phyloP scores from a whole-genome alignment of 495 filamentous ascomycete species.

The Darksidea phi region DNA sequence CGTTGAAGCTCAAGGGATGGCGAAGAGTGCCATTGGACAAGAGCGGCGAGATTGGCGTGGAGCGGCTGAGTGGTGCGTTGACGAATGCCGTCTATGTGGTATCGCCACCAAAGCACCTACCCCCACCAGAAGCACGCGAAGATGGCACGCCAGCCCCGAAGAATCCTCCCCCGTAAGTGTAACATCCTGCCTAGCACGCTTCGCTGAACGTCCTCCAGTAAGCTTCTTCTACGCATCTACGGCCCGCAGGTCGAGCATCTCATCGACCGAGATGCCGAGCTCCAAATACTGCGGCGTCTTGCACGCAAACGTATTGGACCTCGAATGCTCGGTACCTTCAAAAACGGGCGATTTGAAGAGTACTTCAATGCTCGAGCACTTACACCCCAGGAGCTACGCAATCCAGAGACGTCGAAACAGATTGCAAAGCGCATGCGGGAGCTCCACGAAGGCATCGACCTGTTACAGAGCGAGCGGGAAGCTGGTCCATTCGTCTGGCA shows the following conservation, averaged over 20 bases:
- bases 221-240: slow-evolving; percentile 89
- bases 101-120: slow-evolving; percentile 65
- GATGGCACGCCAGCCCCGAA: slow-evolving; percentile 45
- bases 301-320: slow-evolving; percentile 91
- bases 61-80: slow-evolving; percentile 85
- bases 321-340: slow-evolving; percentile 87
- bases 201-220: slow-evolving; percentile 48
- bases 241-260: slow-evolving; percentile 94
- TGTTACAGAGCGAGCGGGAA: slow-evolving; percentile 72
- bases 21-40: slow-evolving; percentile 73
- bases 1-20: slow-evolving; percentile 86
- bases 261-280: slow-evolving; percentile 88
- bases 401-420: slow-evolving; percentile 79
- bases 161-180: slow-evolving; percentile 52
- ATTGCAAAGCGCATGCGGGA: slow-evolving; percentile 99
- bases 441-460: slow-evolving; percentile 87
- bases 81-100: slow-evolving; percentile 97
- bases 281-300: slow-evolving; percentile 81
- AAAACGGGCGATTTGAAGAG: slow-evolving; percentile 95
- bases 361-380: slow-evolving; percentile 81
- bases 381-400: slow-evolving; percentile 71
- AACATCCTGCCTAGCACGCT: not conserved
- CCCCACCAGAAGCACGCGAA: slow-evolving; percentile 43
- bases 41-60: slow-evolving; percentile 69
- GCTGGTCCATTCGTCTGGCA: slow-evolving; percentile 79